Evolutionary conservation across 2,329 filamentous ascomycete genomes (phyloP).

Genomic region (Phyllosticta citrichinensis): DNA sequence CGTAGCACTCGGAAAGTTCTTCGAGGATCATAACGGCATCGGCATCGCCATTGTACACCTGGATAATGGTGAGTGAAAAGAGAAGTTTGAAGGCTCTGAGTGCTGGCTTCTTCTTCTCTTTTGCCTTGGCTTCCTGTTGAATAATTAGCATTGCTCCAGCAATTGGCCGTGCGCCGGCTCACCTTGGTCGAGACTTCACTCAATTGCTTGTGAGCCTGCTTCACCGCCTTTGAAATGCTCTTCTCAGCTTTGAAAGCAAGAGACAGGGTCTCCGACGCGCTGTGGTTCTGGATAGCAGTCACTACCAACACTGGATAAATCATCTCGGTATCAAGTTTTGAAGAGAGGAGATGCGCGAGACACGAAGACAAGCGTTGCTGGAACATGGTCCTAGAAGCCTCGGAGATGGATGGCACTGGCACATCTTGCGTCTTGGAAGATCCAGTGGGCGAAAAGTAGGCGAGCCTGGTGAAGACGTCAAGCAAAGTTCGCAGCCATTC

Average conservation of each 20-base stretch:
- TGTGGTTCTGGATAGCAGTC: slow-evolving; percentile 22
- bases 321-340: slow-evolving; percentile 27
- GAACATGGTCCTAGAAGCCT: slow-evolving; percentile 41
- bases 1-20: slow-evolving; percentile 67
- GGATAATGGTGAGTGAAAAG: slow-evolving; percentile 73
- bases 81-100: slow-evolving; percentile 65
- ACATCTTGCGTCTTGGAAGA: slow-evolving; percentile 22
- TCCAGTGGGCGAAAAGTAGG: slow-evolving; percentile 37
- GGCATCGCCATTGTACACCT: slow-evolving; percentile 80
- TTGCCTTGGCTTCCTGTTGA: slow-evolving; percentile 10
- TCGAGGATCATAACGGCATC: slow-evolving; percentile 75
- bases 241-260: slow-evolving; percentile 41
- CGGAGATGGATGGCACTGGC: slow-evolving; percentile 36
- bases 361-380: slow-evolving; percentile 46
- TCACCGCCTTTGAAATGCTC: slow-evolving; percentile 28
- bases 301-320: slow-evolving; percentile 31
- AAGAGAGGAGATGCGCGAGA: slow-evolving; percentile 40
- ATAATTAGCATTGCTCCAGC: slow-evolving; percentile 9
- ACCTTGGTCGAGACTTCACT: slow-evolving; percentile 21
- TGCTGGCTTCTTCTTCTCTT: slow-evolving; percentile 29
- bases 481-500: slow-evolving; percentile 36
- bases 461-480: slow-evolving; percentile 37
- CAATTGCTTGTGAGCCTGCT: slow-evolving; percentile 23
- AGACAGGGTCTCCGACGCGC: slow-evolving; percentile 23
- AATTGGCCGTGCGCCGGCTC: slow-evolving; percentile 6